Evolutionary conservation across 441 rosid species (phyloP).

Genomic region (Biscutella auriculata): DNA sequence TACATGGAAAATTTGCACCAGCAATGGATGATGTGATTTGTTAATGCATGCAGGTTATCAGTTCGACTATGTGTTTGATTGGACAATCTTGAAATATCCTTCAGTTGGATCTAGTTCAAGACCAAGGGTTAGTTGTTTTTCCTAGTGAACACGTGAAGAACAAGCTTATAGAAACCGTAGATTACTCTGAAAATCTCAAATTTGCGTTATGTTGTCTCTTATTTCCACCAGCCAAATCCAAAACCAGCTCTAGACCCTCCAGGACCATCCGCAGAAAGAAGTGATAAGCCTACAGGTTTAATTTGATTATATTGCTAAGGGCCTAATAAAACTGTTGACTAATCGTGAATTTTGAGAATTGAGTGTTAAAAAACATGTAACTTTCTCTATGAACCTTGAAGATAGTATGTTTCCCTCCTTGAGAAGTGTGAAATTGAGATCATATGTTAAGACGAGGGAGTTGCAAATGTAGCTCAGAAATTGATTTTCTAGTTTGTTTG

Average conservation of each 20-base stretch:
- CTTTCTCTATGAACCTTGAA: background rate
- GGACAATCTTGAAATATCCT: conserved; percentile 57
- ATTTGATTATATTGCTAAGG: background rate
- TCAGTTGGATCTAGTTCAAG: conserved; percentile 48
- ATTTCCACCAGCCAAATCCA: conserved; percentile 33
- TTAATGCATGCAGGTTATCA: conserved; percentile 43
- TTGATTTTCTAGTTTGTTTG: background rate
- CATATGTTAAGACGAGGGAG: background rate
- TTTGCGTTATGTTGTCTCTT: background rate
- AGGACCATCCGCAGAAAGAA: conserved; percentile 40
- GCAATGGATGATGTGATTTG: background rate
- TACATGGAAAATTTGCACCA: background rate
- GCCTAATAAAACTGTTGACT: background rate
- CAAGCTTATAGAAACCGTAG: background rate
- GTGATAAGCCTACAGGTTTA: conserved; percentile 63
- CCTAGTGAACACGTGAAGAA: background rate
- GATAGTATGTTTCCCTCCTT: background rate
- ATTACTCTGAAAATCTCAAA: background rate
- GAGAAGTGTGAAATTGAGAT: background rate
- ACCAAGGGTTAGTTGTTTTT: conserved; percentile 29
- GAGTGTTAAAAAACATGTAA: background rate
- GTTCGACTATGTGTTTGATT: conserved; percentile 59
- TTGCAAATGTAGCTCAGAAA: background rate
- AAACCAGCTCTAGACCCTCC: conserved; percentile 32
- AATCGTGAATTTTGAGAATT: background rate